A percentile compares a stretch with the other conserved stretches of the same genome.
Evolutionary conservation across 305 asterid species (phyloP).

Genomic region (Rubia peregrina): DNA sequence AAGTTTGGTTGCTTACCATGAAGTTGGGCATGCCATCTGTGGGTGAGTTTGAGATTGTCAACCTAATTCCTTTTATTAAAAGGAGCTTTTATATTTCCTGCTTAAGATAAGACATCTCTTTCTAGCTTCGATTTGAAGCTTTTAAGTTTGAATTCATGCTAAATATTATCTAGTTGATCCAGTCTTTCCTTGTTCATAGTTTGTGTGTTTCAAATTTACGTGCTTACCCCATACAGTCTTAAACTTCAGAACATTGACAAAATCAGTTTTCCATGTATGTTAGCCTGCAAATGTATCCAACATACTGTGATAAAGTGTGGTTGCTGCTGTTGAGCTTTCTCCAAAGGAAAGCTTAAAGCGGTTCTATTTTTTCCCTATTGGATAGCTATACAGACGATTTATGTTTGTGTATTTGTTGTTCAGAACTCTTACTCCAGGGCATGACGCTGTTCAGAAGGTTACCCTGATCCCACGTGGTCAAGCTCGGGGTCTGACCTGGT

Average conservation of each 20-base stretch:
- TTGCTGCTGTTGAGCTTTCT: not conserved
- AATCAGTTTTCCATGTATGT: not conserved
- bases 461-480: constrained; percentile 90
- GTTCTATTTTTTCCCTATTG: not conserved
- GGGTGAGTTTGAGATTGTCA: constrained; percentile 46
- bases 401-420: constrained; percentile 20
- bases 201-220: not conserved
- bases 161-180: not conserved
- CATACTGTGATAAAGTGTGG: not conserved
- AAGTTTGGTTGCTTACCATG: constrained; percentile 90
- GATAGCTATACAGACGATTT: not conserved
- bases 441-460: constrained; percentile 89
- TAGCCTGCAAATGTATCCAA: not conserved
- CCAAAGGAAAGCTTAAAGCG: not conserved
- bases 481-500: constrained; percentile 94
- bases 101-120: not conserved
- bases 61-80: constrained; percentile 1
- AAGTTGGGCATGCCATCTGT: constrained; percentile 95
- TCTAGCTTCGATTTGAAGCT: not conserved
- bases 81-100: not conserved
- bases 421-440: constrained; percentile 94
- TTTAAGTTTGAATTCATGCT: not conserved
- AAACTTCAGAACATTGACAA: constrained; percentile 1
- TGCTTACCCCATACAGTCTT: not conserved
- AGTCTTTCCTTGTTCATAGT: not conserved